Evolutionary conservation across 208 protist genomes (phyloP), one percentile per base, ranked within the genome.

Genomic region (Angomonas deanei): DNA sequence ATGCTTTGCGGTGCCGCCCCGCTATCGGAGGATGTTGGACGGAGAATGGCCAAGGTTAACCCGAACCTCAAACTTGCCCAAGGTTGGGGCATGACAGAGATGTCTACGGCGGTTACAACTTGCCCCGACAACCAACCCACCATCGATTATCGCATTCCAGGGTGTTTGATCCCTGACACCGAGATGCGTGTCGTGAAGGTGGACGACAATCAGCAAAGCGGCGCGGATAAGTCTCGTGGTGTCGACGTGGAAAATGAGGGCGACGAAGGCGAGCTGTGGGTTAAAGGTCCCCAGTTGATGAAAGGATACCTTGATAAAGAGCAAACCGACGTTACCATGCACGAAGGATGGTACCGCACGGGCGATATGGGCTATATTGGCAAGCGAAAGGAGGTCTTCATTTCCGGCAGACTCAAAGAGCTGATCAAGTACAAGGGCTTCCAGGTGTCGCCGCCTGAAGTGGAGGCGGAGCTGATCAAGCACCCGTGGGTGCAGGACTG

Each of bases 401-500:
- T 93, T 54, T 68, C 70, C 6, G 88, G 92, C 61, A 74, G 91
- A 49, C 61, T 89, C 23, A 97, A 97, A 64, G 90, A 96, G 61
- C 74, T 97, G 23, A 96, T 97, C 64, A 97, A 97, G 70, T 84
- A 77, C 71, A 96, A 96, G 61, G 91, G 91, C 34, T 91, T 90
- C 53, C 91, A 96, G 74, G 89, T 96, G 13, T 72, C 91, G 13
- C 89, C 91, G 0, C 85, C 89, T 2, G 77, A 84, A 36, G 53
- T 96, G 1, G 91, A 96, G 68, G 86, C 58, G 13, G 19, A 82
- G n/a, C 49, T 93, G 11, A 47, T 87, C 19, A 50, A 63, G 23
- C 80, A 94, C 53, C 76, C 81, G 55, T 64, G 58, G 34, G 78
- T 96, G 31, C 33, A 46, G 10, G 91, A 96, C 70, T 70, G 61